phyloP scores from a whole-genome alignment of 2,329 filamentous ascomycete species.

The Diaporthe sp. region DNA sequence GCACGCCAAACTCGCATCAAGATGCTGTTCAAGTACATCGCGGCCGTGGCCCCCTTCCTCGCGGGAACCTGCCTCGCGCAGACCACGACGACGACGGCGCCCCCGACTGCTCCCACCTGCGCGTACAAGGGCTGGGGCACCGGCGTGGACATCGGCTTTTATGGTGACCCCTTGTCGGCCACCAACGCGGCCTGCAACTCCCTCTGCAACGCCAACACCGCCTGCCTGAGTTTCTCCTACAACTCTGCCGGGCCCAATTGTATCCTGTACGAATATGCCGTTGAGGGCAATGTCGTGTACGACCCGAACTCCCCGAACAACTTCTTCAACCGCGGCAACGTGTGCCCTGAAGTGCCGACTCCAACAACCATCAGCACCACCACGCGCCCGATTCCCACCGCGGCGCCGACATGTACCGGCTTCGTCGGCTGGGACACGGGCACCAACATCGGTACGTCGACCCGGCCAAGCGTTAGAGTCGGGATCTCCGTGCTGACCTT shows the following conservation, averaged over 20 bases:
- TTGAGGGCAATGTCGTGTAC: conserved; percentile 47
- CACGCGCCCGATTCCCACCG: conserved; percentile 19
- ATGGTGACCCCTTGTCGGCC: conserved; percentile 23
- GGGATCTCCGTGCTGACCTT: neutral
- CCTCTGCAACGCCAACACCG: conserved; percentile 37
- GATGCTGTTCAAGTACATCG: conserved; percentile 35
- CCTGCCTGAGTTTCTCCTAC: conserved; percentile 41
- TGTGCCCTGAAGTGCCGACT: conserved; percentile 27
- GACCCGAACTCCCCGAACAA: conserved; percentile 48
- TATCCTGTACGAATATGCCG: conserved; percentile 38
- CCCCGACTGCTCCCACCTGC: conserved; percentile 33
- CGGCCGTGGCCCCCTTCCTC: conserved; percentile 20
- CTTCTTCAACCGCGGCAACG: conserved; percentile 40
- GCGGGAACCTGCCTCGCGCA: conserved; percentile 36
- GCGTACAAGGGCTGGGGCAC: conserved; percentile 35
- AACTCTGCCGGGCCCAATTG: conserved; percentile 39
- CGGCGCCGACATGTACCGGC: conserved; percentile 37
- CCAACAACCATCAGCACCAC: neutral
- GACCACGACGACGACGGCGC: conserved; percentile 21
- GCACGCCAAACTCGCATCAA: neutral
- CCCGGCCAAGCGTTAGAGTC: neutral
- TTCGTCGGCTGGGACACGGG: conserved; percentile 38
- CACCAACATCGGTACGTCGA: conserved; percentile 35
- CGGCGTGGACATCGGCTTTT: conserved; percentile 38
- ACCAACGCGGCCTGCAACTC: conserved; percentile 34